Evolutionary conservation across 495 filamentous ascomycete genomes (phyloP).

Genomic region (Penicillium chermesinum): DNA sequence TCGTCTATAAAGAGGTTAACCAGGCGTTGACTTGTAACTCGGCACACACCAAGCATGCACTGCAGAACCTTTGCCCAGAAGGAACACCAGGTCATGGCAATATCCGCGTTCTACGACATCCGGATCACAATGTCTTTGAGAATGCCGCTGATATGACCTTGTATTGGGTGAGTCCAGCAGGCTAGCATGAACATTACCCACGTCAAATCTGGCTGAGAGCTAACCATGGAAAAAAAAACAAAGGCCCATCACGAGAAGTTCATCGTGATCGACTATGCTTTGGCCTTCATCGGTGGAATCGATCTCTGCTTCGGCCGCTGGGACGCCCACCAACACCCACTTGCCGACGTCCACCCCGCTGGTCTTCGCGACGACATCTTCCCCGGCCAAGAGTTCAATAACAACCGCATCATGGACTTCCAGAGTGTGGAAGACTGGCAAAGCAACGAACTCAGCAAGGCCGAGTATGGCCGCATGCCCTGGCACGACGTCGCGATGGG

Average conservation of each 20-base stretch:
- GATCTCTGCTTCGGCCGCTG: slow-evolving; percentile 97
- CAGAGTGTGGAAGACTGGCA: slow-evolving; percentile 88
- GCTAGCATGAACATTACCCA: no score
- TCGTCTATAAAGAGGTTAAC: slow-evolving; percentile 86
- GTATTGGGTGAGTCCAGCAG: slow-evolving; percentile 61
- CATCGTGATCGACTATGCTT: slow-evolving; percentile 83
- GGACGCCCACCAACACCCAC: slow-evolving; percentile 79
- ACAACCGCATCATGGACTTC: slow-evolving; percentile 95
- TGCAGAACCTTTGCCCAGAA: slow-evolving; percentile 73
- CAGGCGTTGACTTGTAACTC: slow-evolving; percentile 90
- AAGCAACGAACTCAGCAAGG: slow-evolving; percentile 85
- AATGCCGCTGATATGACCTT: slow-evolving; percentile 96
- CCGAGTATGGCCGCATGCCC: slow-evolving; percentile 90
- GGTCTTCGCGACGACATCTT: slow-evolving; percentile 81
- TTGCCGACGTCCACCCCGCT: slow-evolving; percentile 82
- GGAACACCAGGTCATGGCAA: slow-evolving; percentile 78
- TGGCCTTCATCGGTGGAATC: slow-evolving; percentile 89
- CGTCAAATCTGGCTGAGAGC: no score
- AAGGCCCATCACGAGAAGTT: slow-evolving; percentile 93
- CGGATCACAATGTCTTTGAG: slow-evolving; percentile 91
- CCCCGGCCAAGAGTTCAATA: slow-evolving; percentile 95
- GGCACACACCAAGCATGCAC: slow-evolving; percentile 83
- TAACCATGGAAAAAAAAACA: not conserved
- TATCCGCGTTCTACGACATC: slow-evolving; percentile 85
- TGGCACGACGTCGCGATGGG: slow-evolving; percentile 97